A percentile compares a stretch with the other conserved stretches of the same genome.
Evolutionary conservation across 495 filamentous ascomycete genomes (phyloP).

Genomic region (Daldinia caldariorum): DNA sequence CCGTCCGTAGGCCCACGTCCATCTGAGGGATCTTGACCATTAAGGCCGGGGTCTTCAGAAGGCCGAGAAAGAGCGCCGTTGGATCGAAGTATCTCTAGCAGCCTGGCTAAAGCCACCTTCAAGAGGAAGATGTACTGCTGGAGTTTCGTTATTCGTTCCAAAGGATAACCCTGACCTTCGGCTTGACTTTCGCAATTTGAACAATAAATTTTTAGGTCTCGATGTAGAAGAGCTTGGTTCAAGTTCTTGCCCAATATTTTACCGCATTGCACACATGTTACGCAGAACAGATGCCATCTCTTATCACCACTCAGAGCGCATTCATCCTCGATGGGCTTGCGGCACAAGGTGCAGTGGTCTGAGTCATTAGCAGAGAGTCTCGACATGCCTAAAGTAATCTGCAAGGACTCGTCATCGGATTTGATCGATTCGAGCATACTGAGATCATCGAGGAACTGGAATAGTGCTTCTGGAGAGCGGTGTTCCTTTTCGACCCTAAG

Average conservation of each 20-base stretch:
- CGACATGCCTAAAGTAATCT: slow-evolving; percentile 76
- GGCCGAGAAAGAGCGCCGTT: slow-evolving; percentile 81
- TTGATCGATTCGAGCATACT: slow-evolving; percentile 75
- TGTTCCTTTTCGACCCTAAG: slow-evolving; percentile 90
- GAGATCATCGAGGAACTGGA: slow-evolving; percentile 82
- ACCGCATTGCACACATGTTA: slow-evolving; percentile 78
- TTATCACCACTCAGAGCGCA: slow-evolving; percentile 76
- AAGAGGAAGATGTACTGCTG: slow-evolving; percentile 95
- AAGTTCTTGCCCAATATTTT: slow-evolving; percentile 73
- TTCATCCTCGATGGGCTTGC: slow-evolving; percentile 91
- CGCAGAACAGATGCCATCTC: slow-evolving; percentile 85
- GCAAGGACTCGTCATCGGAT: slow-evolving; percentile 74
- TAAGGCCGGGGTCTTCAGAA: slow-evolving; percentile 78
- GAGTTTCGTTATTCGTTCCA: slow-evolving; percentile 78
- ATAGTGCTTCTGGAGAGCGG: slow-evolving; percentile 74
- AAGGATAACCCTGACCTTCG: slow-evolving; percentile 50
- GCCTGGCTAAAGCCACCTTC: slow-evolving; percentile 86
- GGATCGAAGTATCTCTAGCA: slow-evolving; percentile 84
- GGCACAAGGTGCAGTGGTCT: slow-evolving; percentile 82
- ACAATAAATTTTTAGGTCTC: slow-evolving; percentile 74
- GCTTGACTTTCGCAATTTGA: slow-evolving; percentile 62
- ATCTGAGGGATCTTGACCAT: slow-evolving; percentile 72
- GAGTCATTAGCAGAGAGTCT: slow-evolving; percentile 79
- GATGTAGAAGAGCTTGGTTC: slow-evolving; percentile 71
- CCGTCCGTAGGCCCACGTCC: slow-evolving; percentile 62